phyloP scores from a whole-genome alignment of 768 basidiomycete genomes.

The Termitomyces sp. region DNA sequence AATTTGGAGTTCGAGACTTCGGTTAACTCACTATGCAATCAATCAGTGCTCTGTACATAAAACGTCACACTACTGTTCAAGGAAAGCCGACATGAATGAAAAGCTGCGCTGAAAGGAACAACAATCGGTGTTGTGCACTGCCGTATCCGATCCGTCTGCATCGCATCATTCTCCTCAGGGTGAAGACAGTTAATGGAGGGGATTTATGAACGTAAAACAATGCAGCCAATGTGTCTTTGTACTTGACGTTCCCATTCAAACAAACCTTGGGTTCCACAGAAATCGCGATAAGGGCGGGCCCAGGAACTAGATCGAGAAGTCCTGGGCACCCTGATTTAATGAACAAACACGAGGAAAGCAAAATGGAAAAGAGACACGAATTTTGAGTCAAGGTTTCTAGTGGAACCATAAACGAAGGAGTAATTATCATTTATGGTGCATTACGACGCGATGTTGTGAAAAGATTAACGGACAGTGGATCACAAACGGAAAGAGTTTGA shows the following conservation, averaged over 20 bases:
- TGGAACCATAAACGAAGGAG: constrained; percentile 10
- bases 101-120: constrained; percentile 4
- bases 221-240: not conserved
- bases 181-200: not conserved
- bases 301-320: constrained; percentile 8
- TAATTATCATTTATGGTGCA: constrained; percentile 6
- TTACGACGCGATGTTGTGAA: constrained; percentile 9
- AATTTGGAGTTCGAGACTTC: constrained; percentile 10
- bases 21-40: constrained; percentile 13
- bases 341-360: constrained; percentile 8
- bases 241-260: not conserved
- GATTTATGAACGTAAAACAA: not conserved
- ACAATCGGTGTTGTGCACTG: constrained; percentile 2
- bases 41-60: constrained; percentile 15
- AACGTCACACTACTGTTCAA: constrained; percentile 9
- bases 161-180: constrained; percentile 15
- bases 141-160: constrained; percentile 11
- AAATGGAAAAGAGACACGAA: constrained; percentile 11
- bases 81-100: constrained; percentile 10
- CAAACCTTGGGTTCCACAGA: constrained; percentile 18
- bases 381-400: constrained; percentile 9
- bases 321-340: constrained; percentile 5
- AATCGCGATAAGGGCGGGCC: constrained; percentile 27
- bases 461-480: constrained; percentile 16
- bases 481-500: constrained; percentile 8